Evolutionary conservation across 306 rosid genomes (phyloP).

Genomic region (Malus sylvestris): DNA sequence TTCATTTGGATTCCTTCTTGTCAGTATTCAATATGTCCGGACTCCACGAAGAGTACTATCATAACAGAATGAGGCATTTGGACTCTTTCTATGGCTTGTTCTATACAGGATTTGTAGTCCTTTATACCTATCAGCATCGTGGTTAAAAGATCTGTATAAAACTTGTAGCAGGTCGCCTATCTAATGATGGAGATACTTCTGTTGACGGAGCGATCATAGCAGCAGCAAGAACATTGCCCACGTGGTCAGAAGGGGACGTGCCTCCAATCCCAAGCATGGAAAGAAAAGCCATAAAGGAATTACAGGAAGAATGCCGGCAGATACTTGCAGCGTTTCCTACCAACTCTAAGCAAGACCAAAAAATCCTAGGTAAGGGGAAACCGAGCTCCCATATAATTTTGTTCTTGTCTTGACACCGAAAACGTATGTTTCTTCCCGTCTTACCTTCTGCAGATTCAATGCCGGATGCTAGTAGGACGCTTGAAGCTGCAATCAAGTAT

Average conservation of each 20-base stretch:
- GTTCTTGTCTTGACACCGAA: background rate
- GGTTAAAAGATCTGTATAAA: constrained; percentile 1
- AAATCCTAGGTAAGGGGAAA: constrained; percentile 47
- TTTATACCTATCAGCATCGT: constrained; percentile 5
- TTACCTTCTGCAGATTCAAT: constrained; percentile 48
- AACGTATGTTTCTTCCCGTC: constrained; percentile 9
- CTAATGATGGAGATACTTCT: constrained; percentile 51
- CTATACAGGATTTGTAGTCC: background rate
- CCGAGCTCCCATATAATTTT: background rate
- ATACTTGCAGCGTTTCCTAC: constrained; percentile 61
- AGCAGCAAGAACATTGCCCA: constrained; percentile 79
- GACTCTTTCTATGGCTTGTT: constrained; percentile 7
- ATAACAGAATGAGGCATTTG: constrained; percentile 48
- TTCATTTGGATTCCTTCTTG: constrained; percentile 92
- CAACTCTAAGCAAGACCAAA: constrained; percentile 61
- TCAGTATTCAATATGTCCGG: constrained; percentile 88
- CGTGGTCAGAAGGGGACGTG: constrained; percentile 80
- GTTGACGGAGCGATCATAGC: constrained; percentile 89
- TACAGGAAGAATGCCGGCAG: constrained; percentile 67
- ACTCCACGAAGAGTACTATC: constrained; percentile 77
- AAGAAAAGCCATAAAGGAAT: constrained; percentile 63
- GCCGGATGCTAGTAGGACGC: constrained; percentile 50
- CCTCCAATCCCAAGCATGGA: constrained; percentile 81
- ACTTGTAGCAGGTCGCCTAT: constrained; percentile 47
- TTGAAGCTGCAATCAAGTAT: constrained; percentile 70